A percentile compares a stretch with the other conserved stretches of the same genome.
Conservation (phyloP, 345 rosid genomes). For the Draba incana region DNA sequence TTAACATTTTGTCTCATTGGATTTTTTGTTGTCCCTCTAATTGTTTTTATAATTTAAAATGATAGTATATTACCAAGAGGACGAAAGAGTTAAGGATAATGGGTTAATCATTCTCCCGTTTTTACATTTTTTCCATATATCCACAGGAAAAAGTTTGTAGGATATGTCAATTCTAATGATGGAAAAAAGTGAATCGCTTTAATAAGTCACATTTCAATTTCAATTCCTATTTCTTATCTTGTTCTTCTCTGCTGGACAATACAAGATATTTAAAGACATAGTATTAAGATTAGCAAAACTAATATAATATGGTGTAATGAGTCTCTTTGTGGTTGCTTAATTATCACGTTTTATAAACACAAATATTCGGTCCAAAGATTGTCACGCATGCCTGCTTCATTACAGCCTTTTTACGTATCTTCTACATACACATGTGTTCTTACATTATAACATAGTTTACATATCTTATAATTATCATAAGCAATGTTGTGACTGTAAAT, state of each 20-base stretch:
- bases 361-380: constrained; percentile 30
- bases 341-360: constrained; percentile 31
- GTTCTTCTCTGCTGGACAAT: constrained; percentile 4
- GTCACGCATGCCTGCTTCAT: constrained; percentile 43
- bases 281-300: constrained; percentile 22
- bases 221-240: not conserved
- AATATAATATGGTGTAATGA: constrained; percentile 19
- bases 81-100: constrained; percentile 29
- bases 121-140: constrained; percentile 34
- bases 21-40: constrained; percentile 4
- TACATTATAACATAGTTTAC: not conserved
- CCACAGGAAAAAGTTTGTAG: constrained; percentile 10
- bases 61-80: constrained; percentile 14
- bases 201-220: constrained; percentile 10
- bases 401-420: constrained; percentile 24
- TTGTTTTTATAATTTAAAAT: not conserved
- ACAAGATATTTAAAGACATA: not conserved
- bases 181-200: not conserved
- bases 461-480: too few relatives aligned
- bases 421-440: constrained; percentile 32
- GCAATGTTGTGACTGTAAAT: too few relatives aligned
- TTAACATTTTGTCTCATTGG: constrained; percentile 28
- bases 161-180: constrained; percentile 18
- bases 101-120: constrained; percentile 32
- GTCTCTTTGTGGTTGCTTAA: constrained; percentile 37